Conservation (phyloP, 2,329 filamentous ascomycete genomes). For the Venturiaceae sp. region DNA sequence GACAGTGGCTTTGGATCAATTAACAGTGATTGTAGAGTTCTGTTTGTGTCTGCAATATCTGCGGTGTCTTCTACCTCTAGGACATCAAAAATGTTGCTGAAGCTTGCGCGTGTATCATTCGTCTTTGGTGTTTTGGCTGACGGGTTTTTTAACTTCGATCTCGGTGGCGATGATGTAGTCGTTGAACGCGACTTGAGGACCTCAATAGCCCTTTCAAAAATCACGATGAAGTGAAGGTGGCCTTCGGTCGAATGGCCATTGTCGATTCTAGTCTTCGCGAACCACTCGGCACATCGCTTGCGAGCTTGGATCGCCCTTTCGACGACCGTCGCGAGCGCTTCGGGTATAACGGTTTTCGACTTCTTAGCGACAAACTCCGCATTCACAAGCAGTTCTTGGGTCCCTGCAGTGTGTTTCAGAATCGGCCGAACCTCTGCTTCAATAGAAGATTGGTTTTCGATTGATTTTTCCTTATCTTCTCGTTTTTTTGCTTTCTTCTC, state of each 20-base stretch:
- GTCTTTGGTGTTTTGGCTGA: no score
- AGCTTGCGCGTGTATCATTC: no score
- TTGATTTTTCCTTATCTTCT: not conserved
- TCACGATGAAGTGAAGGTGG: not conserved
- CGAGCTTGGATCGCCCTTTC: not conserved
- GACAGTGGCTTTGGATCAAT: no score
- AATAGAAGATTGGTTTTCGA: not conserved
- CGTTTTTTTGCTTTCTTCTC: not conserved
- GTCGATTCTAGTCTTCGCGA: not conserved
- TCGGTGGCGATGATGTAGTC: no score
- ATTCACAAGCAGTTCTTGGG: not conserved
- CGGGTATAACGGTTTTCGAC: not conserved
- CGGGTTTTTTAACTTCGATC: no score
- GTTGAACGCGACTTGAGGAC: no score
- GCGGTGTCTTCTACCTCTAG: no score
- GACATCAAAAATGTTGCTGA: no score
- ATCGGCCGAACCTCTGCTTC: no score
- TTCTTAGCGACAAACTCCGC: not conserved
- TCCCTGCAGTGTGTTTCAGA: not conserved
- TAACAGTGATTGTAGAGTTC: no score
- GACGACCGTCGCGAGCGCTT: not conserved
- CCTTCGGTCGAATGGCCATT: not conserved
- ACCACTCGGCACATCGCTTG: not conserved
- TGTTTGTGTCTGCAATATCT: no score
- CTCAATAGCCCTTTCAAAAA: no score